Evolutionary conservation across 2,329 filamentous ascomycete genomes (phyloP), one percentile per base, ranked within the genome.

Genomic region (Epicoccum sorghinum): DNA sequence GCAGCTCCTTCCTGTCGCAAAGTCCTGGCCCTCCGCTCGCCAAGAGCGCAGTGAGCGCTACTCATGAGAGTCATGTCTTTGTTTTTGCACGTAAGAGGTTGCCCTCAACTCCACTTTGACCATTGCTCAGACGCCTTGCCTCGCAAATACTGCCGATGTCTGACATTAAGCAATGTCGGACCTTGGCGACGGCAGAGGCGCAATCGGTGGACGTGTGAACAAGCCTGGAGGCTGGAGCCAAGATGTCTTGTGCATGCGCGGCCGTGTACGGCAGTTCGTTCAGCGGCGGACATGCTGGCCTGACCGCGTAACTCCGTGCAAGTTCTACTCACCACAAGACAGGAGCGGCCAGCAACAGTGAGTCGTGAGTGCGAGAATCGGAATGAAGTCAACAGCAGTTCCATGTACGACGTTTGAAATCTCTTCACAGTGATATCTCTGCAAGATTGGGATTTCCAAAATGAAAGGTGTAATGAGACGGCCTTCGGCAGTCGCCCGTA

Each of bases 171-270:
- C 45, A 45, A 49, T 36, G 36, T 54, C 52, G 52, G 52, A 41
- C 45, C 52, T 54, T 54, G 52, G 52, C 52, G 18, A 45, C 52
- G 52, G 52, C 40, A 49, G 41, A 22, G 52, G 45, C 45, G 51
- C 51, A 44, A 45, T 48, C 40, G 30, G 45, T 35, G 18, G 52
- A 54, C 18, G 52, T 54, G 46, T 45, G 41, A 49, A 54, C 41
- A 54, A 54, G 52, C 46, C 23, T 49, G 52, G 35, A 41, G 52
- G 40, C 52, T 54, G 46, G 37, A 45, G 52, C 52, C 52, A 54
- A 49, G 52, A 41, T 7, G 36, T 49, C 52, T 54, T 54, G 40
- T 45, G 45, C 45, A 41, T 49, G 51, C 35, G 51, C 45, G 45
- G 45, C 45, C 50, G 50, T 27, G 38, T 44, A 39, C 27, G 10